phyloP scores from a whole-genome alignment of 192 early-diverging fungal genomes.

The Coemansia sp. region DNA sequence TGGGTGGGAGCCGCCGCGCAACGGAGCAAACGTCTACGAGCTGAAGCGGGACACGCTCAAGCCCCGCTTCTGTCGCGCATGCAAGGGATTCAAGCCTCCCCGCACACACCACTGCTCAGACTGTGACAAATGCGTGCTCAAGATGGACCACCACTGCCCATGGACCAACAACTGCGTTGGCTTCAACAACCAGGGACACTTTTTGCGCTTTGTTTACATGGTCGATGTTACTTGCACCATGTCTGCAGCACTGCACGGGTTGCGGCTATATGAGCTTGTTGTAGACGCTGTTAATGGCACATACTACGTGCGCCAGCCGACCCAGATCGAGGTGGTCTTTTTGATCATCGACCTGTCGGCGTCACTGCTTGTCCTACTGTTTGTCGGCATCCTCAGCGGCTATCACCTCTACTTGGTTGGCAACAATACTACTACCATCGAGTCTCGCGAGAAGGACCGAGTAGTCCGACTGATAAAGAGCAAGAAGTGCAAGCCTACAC shows the following conservation, averaged over 20 bases:
- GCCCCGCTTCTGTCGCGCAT: constrained; percentile 70
- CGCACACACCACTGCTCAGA: constrained; percentile 76
- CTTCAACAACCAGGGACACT: constrained; percentile 72
- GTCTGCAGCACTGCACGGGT: constrained; percentile 70
- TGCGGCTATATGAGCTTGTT: constrained; percentile 68
- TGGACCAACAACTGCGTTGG: constrained; percentile 88
- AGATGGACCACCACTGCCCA: constrained; percentile 89
- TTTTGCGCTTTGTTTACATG: constrained; percentile 63
- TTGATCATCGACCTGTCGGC: constrained; percentile 74
- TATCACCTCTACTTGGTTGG: constrained; percentile 51
- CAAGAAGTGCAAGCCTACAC: constrained; percentile 57
- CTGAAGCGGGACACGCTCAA: constrained; percentile 65
- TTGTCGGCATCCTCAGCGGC: constrained; percentile 46
- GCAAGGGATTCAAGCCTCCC: constrained; percentile 70
- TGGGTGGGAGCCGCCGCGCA: constrained; percentile 41
- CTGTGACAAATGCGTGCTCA: constrained; percentile 76
- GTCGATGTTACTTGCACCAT: constrained; percentile 72
- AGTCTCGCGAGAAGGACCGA: constrained; percentile 52
- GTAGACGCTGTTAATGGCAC: constrained; percentile 48
- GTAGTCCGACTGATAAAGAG: constrained; percentile 39
- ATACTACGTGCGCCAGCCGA: constrained; percentile 61
- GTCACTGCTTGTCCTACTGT: constrained; percentile 39
- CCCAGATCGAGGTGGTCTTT: constrained; percentile 65
- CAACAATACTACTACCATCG: constrained; percentile 54
- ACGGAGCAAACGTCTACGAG: constrained; percentile 57